Evolutionary conservation across 768 basidiomycete species (phyloP).

Genomic region (Boletus coccyginus): DNA sequence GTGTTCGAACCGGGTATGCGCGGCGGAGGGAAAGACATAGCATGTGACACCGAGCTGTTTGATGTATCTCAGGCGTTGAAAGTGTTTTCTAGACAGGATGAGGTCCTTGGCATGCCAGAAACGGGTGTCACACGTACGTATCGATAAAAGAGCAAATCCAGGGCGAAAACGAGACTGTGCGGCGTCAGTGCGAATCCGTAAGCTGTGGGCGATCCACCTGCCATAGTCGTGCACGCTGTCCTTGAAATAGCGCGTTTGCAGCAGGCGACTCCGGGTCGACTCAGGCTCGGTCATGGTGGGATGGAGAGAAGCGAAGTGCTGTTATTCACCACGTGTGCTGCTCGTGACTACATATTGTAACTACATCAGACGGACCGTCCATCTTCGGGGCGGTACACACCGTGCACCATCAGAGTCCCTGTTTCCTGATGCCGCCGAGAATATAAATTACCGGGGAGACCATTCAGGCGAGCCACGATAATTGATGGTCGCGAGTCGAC

Average conservation of each 20-base stretch:
- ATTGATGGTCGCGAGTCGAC: no score
- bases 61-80: slow-evolving; percentile 72
- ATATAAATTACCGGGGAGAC: slow-evolving; percentile 16
- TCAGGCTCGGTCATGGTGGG: neutral
- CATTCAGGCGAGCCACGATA: neutral
- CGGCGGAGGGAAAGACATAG: slow-evolving; percentile 74
- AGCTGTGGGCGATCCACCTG: slow-evolving; percentile 14
- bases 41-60: slow-evolving; percentile 80
- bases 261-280: slow-evolving; percentile 1
- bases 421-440: neutral
- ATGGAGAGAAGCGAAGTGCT: neutral
- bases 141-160: slow-evolving; percentile 57
- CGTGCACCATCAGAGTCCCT: neutral
- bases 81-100: slow-evolving; percentile 50
- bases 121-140: slow-evolving; percentile 43
- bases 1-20: slow-evolving; percentile 84
- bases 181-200: neutral
- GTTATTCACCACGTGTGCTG: slow-evolving; percentile 8
- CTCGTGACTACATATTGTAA: neutral
- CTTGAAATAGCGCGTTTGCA: slow-evolving; percentile 31
- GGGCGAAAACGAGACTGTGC: slow-evolving; percentile 29
- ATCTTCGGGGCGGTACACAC: neutral
- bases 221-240: slow-evolving; percentile 44
- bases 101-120: neutral
- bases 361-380: neutral